Percentiles rank a stretch among this genome's conserved stretches.
Evolutionary conservation across 495 filamentous ascomycete species (phyloP).

Genomic region (Penicillium steckii): DNA sequence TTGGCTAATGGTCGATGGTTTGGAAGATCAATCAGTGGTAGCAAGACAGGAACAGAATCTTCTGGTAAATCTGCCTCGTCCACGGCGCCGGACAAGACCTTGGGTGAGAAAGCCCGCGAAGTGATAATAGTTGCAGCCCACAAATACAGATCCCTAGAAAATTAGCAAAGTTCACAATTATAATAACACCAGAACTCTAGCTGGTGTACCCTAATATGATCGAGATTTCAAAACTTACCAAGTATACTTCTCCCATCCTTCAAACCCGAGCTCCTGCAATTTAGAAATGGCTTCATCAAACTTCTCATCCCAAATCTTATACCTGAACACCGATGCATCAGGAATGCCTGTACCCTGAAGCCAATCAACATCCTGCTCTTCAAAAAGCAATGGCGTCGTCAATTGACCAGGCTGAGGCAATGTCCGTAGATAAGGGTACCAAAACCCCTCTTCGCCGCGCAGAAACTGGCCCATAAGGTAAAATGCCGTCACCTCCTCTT

Average conservation of each 20-base stretch:
- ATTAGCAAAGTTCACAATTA: constrained; percentile 12
- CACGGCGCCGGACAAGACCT: constrained; percentile 42
- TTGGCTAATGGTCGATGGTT: constrained; percentile 59
- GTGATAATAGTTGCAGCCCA: constrained; percentile 65
- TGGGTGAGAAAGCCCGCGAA: constrained; percentile 54
- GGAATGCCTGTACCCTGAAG: constrained; percentile 60
- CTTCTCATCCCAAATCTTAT: constrained; percentile 46
- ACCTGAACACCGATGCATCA: constrained; percentile 42
- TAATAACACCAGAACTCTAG: not conserved
- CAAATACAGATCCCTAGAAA: constrained; percentile 56
- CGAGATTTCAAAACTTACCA: constrained; percentile 32
- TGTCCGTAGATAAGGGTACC: constrained; percentile 60
- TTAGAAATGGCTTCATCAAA: constrained; percentile 40
- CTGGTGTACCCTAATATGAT: no score
- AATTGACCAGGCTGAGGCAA: constrained; percentile 54
- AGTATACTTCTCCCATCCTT: constrained; percentile 34
- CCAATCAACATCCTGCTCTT: constrained; percentile 55
- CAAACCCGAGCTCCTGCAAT: constrained; percentile 37
- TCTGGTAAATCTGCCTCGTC: constrained; percentile 30
- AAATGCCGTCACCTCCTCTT: constrained; percentile 44
- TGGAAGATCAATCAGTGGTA: constrained; percentile 60
- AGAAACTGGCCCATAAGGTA: constrained; percentile 60
- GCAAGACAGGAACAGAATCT: constrained; percentile 50
- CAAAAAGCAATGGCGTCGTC: constrained; percentile 59
- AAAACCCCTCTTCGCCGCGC: constrained; percentile 49